Conservation (phyloP, 75 land plant species). For the Pinus albicaulis region DNA sequence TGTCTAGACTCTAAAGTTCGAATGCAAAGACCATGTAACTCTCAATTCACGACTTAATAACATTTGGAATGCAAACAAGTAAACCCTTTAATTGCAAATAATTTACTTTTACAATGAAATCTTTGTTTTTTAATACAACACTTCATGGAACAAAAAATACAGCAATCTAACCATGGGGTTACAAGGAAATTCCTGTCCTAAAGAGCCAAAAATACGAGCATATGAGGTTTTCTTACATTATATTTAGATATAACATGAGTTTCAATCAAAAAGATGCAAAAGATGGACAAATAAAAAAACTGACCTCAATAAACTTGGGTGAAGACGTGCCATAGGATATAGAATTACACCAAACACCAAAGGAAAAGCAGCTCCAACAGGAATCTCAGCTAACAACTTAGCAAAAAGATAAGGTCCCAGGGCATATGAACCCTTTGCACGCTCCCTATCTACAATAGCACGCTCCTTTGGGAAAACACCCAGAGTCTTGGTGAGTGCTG, state of each 20-base stretch:
- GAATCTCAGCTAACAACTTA: conserved; percentile 92
- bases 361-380: conserved; percentile 96
- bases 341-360: conserved; percentile 86
- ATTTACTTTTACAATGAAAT: too few relatives aligned
- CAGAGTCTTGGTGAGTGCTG: conserved; percentile 99
- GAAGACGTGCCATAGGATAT: conserved; percentile 97
- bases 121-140: too few relatives aligned
- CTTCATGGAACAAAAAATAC: too few relatives aligned
- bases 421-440: conserved; percentile 85
- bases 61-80: background rate
- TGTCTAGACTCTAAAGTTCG: too few relatives aligned
- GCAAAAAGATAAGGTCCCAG: conserved; percentile 90
- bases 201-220: too few relatives aligned
- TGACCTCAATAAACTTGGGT: conserved; percentile 78
- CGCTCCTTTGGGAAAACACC: conserved; percentile 98
- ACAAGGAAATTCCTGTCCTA: too few relatives aligned
- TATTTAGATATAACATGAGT: too few relatives aligned
- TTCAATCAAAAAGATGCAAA: background rate
- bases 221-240: too few relatives aligned
- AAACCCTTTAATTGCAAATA: background rate
- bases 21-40: background rate
- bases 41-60: background rate
- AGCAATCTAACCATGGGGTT: too few relatives aligned
- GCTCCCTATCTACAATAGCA: conserved; percentile 86
- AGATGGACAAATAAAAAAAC: background rate